Evolutionary conservation across 176 grass and related monocot species (phyloP), one percentile per base, ranked within the genome.

Genomic region (Phoenix dactylifera): DNA sequence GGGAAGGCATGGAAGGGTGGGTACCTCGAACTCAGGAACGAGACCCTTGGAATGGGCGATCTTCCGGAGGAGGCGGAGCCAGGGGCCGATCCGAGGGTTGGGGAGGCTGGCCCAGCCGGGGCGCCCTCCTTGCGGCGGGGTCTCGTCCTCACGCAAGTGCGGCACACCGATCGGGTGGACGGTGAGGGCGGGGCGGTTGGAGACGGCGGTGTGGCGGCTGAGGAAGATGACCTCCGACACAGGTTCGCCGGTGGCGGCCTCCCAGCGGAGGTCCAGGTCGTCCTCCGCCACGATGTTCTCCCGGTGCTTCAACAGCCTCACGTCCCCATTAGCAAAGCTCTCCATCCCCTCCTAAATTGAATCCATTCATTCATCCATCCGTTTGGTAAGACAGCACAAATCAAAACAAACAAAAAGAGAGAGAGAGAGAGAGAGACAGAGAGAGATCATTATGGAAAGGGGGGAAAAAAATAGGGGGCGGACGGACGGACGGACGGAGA

Each of bases 161-260:
- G 83, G 91, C 35, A 97, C 73, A 61, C 91, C 91, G 0, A 96
- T 96, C 20, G 86, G 92, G 68, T 96, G 92, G 50, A 96, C 86
- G 22, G 92, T 90, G 48, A 96, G 83, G 3, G 87, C 92, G 22
- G 86, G 86, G 16, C 82, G 86, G 24, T 77, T 78, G 54, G 86
- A 89, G 39, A 79, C 74, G 24, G 82, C 82, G n/a, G 86, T 85
- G 71, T 89, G 82, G 50, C 77, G 80, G 64, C 86, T 89, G 75
- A 89, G 82, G 54, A 89, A 89, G 66, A 89, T 85, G 68, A 89
- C 59, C 75, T 85, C 86, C 3, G 64, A 74, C 44, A 89, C 82
- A 17, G 14, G 10, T 68, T 85, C 86, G 49, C 82, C 82, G 18
- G 86, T 89, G 59, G 82, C 74, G 50, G 57, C 78, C 74, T 85